Base-by-base conservation (phyloP, 139 green algal genomes). In the Ulvella scutata region DNA sequence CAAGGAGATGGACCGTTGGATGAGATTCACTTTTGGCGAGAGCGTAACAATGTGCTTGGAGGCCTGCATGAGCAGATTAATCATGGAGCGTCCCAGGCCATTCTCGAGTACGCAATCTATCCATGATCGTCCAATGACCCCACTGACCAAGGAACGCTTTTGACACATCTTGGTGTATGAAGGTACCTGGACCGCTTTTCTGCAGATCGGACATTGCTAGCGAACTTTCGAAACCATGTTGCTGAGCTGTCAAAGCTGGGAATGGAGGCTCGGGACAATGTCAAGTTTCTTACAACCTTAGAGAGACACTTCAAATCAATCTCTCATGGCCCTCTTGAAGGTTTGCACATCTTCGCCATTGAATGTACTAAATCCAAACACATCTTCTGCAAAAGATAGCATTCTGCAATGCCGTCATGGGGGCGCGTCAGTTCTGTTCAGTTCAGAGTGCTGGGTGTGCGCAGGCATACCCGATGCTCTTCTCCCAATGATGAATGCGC, bases 281-380 rank as follows among this genome's bases (percentile, higher is more conserved):
- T 95, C 51, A 96, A 96, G 84, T 97, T 97, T 77, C 81, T 97
- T 3, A 87, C 85, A 60, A 97, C 92, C 1, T 78, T 97, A 34
- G 92, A 97, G 81, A 85, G 92, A 4, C 92, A 97, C 84, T 95
- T 97, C 79, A 88, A 90, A 9, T 85, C 81, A 51, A 83, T 96
- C 21, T 80, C 78, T 10, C 77, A 39, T 35, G 88, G 88, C 0
- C 80, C 85, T 2, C 77, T 94, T 51, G 39, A 37, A 31, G 51
- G 51, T 67, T 26, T 31, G 43, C n/a, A 6, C 4, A 6, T 20
- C 59, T 6, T 29, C 59, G 6, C 59, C 59, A 6, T n/a, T n/a
- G n/a, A n/a, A n/a, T n/a, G n/a, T n/a, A n/a, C n/a, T n/a, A n/a
- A n/a, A n/a, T n/a, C n/a, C n/a, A n/a, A n/a, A n/a, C n/a, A n/a